Evolutionary conservation across 2,329 filamentous ascomycete species (phyloP), one percentile per base, ranked within the genome.

Genomic region (Epichloe hybrida): DNA sequence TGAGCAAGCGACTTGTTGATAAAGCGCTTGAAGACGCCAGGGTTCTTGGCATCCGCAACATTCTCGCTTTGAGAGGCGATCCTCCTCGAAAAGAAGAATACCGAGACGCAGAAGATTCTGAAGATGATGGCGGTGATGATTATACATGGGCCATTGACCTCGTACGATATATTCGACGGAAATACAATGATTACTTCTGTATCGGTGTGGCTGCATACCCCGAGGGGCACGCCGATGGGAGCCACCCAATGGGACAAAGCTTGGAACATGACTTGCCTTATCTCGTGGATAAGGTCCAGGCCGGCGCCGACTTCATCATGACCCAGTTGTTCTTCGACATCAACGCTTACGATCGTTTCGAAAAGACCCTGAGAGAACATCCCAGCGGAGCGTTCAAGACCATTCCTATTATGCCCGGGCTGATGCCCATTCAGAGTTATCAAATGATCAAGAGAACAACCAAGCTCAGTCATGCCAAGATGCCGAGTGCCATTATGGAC

Each of bases 341-440:
- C 23, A 75, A 86, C 3, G 87, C 87, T 17, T 98, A 94, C 64
- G 77, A 83, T 50, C 73, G 73, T 36, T 97, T 94, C 62, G 91
- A 97, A 69, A 76, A 72, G 56, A 79, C 75, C 48, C 67, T 98
- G 57, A 75, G 89, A 53, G 79, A 83, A 49, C 88, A 98, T 61
- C 80, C 87, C 46, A 94, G 87, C 61, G 88, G 88, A 3, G 77
- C 79, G 3, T 96, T 98, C 70, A 87, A 86, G 68, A 80, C 79
- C 3, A 86, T 96, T 23, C 85, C 88, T 6, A 94, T 98, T 58
- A 86, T 98, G 51, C 91, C 93, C 0, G 93, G 93, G 1, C 73
- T 98, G 60, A 96, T 98, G 90, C 93, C 93, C 12, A 89, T 98
- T 49, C 93, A 98, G 69, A 94, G 87, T 69, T 97, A 95, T 68